Base-by-base conservation (phyloP, 2,329 filamentous ascomycete species). In the Ustilaginoidea virens region DNA sequence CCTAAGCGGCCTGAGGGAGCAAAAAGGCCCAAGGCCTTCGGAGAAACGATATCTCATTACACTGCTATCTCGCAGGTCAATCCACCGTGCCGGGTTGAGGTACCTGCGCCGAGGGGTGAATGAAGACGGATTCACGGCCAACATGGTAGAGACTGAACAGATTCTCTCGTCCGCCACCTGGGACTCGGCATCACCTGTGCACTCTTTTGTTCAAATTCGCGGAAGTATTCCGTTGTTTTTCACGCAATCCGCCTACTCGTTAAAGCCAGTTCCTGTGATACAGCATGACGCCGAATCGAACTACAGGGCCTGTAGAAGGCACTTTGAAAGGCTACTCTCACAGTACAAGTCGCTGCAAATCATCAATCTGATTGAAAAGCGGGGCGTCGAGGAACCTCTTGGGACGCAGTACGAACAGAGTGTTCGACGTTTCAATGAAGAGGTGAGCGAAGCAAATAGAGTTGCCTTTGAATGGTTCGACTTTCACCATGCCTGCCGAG, bases 191-290 rank as follows among this genome's bases (percentile, higher is more conserved):
- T 59, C 53, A 2, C 81, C 72, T 39, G 63, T 77, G 2, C 80
- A 82, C 49, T 93, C 85, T 0, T 92, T 93, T 42, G 58, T 92
- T 4, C 90, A 98, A 48, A 63, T 85, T 15, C 71, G 90, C 38
- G 87, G 86, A 5, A 94, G 86, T 14, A 92, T 96, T 37, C 90
- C 90, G 0, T 55, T 96, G 0, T 96, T 90, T 58, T 98, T 94
- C 48, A 92, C 86, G 0, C 90, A 98, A 45, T 83, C 80, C 0
- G 86, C 87, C 0, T 96, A 93, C 51, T 85, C 83, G 7, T 71
- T 96, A 39, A 94, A 93, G 46, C 90, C 90, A 0, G 66, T 80
- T 8, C 85, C 87, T 0, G 68, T 80, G 10, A 58, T 92, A 20
- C 80, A 85, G 47, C 85, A 92, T 39, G 92, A 83, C 0, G 60